A percentile compares a stretch with the other conserved stretches of the same genome.
These are phyloP conservation scores for Fusarium brevicatenulatum DNA, from an alignment of 2,329 filamentous ascomycete genomes.

Conservation along the genomic window DNA sequence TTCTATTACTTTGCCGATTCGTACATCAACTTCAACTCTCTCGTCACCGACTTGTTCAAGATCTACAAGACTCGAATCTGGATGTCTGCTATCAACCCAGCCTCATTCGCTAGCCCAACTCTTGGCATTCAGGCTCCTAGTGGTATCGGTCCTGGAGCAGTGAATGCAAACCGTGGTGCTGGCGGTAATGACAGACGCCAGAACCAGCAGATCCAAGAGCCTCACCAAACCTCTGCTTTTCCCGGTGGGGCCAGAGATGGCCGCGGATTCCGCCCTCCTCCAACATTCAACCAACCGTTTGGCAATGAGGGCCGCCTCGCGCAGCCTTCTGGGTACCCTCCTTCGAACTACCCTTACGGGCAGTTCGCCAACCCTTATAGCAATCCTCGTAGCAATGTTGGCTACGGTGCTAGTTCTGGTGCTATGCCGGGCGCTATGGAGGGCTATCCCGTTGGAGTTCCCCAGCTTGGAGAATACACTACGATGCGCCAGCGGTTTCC, in stretches of 20 bases:
- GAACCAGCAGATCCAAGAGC: conserved; percentile 54
- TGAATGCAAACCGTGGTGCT: conserved; percentile 65
- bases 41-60: conserved; percentile 98
- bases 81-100: conserved; percentile 99
- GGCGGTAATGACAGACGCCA: conserved; percentile 58
- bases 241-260: conserved; percentile 50
- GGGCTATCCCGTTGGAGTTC: conserved; percentile 45
- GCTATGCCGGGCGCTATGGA: conserved; percentile 46
- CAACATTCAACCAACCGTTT: conserved; percentile 55
- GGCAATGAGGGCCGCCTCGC: conserved; percentile 55
- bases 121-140: conserved; percentile 77
- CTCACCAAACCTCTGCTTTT: conserved; percentile 51
- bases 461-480: conserved; percentile 57
- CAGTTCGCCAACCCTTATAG: conserved; percentile 47
- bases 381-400: conserved; percentile 45
- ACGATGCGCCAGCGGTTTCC: conserved; percentile 60
- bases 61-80: conserved; percentile 99
- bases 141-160: conserved; percentile 72
- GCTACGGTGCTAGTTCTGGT: conserved; percentile 45
- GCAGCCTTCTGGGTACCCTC: conserved; percentile 50
- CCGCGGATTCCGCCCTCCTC: conserved; percentile 53
- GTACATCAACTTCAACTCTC: conserved; percentile 98
- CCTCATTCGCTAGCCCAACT: conserved; percentile 86
- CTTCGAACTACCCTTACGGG: conserved; percentile 51
- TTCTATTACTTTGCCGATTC: conserved; percentile 99